A percentile compares a stretch with the other conserved stretches of the same genome.
phyloP scores from a whole-genome alignment of 495 filamentous ascomycete genomes.

The Xylaria bambusicola region DNA sequence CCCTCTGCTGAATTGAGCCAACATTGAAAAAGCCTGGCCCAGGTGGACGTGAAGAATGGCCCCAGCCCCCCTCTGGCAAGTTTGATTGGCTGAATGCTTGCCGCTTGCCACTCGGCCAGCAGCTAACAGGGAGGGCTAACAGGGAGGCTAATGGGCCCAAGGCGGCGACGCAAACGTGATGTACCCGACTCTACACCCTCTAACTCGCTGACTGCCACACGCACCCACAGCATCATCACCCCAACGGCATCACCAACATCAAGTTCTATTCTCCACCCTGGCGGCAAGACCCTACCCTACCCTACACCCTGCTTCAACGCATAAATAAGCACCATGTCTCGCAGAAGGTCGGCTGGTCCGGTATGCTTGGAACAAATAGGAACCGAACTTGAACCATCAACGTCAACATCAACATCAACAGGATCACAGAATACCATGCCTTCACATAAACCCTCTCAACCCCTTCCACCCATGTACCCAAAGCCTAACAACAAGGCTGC shows the following conservation, averaged over 20 bases:
- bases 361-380: neutral
- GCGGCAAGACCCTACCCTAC: neutral
- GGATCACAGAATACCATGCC: neutral
- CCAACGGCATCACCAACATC: neutral
- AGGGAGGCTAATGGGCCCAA: no score
- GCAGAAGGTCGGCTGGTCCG: neutral
- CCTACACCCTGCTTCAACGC: neutral
- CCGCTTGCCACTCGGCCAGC: neutral
- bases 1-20: no score
- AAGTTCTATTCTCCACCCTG: neutral
- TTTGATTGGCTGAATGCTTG: neutral
- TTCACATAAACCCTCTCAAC: neutral
- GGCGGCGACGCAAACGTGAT: no score
- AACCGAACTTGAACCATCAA: neutral
- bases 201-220: no score
- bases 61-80: no score
- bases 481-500: neutral
- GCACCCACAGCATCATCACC: no score
- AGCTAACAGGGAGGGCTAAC: neutral
- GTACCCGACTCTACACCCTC: no score
- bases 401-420: neutral
- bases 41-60: no score
- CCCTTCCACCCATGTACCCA: neutral
- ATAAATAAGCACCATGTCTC: neutral
- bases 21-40: no score